Evolutionary conservation across 2,329 filamentous ascomycete genomes (phyloP).

Genomic region (Biscogniauxia mediterranea): DNA sequence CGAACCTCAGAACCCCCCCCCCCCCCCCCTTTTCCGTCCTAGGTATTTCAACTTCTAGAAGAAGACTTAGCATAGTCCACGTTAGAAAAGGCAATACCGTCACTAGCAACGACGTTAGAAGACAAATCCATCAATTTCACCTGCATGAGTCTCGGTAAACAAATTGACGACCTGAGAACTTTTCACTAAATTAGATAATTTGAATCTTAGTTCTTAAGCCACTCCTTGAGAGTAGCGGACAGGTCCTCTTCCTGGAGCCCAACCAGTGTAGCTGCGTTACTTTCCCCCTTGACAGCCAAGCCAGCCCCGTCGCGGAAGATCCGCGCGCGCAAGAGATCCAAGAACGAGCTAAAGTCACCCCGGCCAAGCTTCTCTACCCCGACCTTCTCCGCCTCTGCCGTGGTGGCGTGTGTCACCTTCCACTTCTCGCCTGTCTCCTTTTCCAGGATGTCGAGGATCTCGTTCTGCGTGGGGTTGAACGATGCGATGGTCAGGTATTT

Average conservation of each 20-base stretch:
- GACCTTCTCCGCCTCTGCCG: slow-evolving; percentile 35
- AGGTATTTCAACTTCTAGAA: no score
- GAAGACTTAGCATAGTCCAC: no score
- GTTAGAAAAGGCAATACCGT: no score
- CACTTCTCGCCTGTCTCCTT: slow-evolving; percentile 51
- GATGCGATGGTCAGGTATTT: slow-evolving; percentile 57
- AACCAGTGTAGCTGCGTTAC: slow-evolving; percentile 23
- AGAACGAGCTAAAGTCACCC: slow-evolving; percentile 37
- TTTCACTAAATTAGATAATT: not conserved
- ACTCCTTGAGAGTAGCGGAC: slow-evolving; percentile 21
- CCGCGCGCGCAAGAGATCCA: slow-evolving; percentile 23
- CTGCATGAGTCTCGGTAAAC: no score
- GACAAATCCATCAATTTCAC: no score
- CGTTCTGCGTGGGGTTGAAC: slow-evolving; percentile 56
- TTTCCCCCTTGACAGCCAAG: slow-evolving; percentile 18
- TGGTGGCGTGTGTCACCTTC: slow-evolving; percentile 39
- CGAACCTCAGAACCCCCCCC: no score
- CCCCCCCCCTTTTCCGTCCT: no score
- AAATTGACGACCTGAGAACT: no score
- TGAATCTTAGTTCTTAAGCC: slow-evolving; percentile 17
- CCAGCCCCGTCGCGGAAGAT: slow-evolving; percentile 28
- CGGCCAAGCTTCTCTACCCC: slow-evolving; percentile 41
- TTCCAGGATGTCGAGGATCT: slow-evolving; percentile 54
- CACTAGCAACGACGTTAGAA: no score
- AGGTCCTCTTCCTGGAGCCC: slow-evolving; percentile 29